These are phyloP conservation scores for Vigna reflexopilosa DNA, from an alignment of 306 rosid genomes.

Conservation along the genomic window DNA sequence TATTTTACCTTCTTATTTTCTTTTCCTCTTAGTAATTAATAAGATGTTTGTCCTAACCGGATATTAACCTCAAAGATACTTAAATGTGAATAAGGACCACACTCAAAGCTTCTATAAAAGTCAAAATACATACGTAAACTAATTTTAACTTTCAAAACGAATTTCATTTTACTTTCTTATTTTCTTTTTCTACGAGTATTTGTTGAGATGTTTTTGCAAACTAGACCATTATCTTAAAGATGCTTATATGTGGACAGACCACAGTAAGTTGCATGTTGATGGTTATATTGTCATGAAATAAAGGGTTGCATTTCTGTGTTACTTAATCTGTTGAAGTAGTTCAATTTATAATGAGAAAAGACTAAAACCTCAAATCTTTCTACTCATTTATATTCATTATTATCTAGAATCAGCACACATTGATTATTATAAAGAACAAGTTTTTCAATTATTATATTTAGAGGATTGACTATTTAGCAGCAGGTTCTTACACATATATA, in stretches of 20 bases:
- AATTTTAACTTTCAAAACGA: not conserved
- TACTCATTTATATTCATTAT: not conserved
- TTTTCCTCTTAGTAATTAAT: not conserved
- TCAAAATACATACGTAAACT: not conserved
- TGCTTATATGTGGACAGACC: conserved; percentile 22
- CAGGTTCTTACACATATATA: conserved; percentile 13
- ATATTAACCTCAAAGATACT: conserved; percentile 32
- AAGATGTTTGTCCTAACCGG: not conserved
- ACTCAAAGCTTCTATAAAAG: not conserved
- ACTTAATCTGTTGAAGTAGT: not conserved
- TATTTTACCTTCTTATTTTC: not conserved
- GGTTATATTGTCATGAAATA: conserved; percentile 29
- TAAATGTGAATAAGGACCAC: conserved; percentile 13
- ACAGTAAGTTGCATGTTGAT: conserved; percentile 21
- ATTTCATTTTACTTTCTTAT: not conserved
- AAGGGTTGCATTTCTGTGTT: conserved; percentile 13
- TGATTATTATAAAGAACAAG: conserved; percentile 16
- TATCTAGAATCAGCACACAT: conserved; percentile 1
- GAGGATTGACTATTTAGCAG: conserved; percentile 1
- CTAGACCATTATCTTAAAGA: conserved; percentile 3
- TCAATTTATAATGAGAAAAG: conserved; percentile 29
- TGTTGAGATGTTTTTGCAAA: not conserved
- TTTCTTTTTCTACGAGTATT: not conserved
- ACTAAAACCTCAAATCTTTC: conserved; percentile 17
- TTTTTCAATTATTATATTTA: conserved; percentile 9